phyloP scores from a whole-genome alignment of 129 eudicot species.

The Oenanthe sinensis region DNA sequence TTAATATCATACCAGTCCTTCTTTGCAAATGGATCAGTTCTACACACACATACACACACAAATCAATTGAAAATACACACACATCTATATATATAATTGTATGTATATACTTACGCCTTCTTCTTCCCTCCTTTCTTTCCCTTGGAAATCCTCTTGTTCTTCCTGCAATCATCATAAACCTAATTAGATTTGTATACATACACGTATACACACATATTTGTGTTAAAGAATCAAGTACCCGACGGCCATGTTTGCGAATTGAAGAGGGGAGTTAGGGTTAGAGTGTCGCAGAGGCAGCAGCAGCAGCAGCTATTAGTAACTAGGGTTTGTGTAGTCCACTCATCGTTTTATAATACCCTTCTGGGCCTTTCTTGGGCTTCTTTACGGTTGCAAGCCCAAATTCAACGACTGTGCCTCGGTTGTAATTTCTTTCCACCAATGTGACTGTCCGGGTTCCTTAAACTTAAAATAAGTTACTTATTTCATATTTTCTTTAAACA shows the following conservation, averaged over 20 bases:
- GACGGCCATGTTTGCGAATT: neutral
- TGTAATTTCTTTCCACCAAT: too few species aligned
- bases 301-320: too few species aligned
- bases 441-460: too few species aligned
- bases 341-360: too few species aligned
- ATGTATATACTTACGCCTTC: neutral
- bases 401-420: too few species aligned
- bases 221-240: neutral
- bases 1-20: conserved; percentile 18
- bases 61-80: neutral
- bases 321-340: too few species aligned
- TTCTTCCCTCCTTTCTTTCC: conserved; percentile 9
- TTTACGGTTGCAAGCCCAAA: too few species aligned
- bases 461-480: too few species aligned
- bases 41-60: neutral
- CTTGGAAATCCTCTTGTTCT: conserved; percentile 11
- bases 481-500: too few species aligned
- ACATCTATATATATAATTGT: neutral
- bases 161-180: neutral
- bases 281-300: neutral
- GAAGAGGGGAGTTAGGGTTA: neutral
- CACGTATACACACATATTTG: neutral
- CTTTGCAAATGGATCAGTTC: conserved; percentile 21
- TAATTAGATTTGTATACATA: neutral
- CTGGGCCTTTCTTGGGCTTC: too few species aligned